A percentile compares a stretch with the other conserved stretches of the same genome.
phyloP scores from a whole-genome alignment of 345 rosid species.

The Isatis tinctoria region DNA sequence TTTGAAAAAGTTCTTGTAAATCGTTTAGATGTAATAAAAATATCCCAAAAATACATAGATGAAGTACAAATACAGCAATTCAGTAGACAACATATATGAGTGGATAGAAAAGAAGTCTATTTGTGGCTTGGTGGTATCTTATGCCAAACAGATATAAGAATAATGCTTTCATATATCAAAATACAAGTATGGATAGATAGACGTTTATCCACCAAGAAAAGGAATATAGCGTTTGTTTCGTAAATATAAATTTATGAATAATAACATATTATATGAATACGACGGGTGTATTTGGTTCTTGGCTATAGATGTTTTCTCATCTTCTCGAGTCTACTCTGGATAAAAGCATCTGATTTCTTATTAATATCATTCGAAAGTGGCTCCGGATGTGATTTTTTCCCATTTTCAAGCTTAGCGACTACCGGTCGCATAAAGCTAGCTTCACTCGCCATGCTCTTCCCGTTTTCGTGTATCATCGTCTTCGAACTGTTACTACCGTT shows the following conservation, averaged over 20 bases:
- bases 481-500: conserved; percentile 10
- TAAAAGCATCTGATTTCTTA: conserved; percentile 24
- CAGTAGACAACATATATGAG: too few species aligned
- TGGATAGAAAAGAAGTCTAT: too few species aligned
- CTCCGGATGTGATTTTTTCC: not conserved
- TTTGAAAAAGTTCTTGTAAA: too few species aligned
- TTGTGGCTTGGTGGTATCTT: too few species aligned
- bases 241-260: not conserved
- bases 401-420: not conserved
- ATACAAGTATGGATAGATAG: not conserved
- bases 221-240: not conserved
- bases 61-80: too few species aligned
- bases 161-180: too few species aligned
- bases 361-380: conserved; percentile 21
- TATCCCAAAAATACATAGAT: too few species aligned
- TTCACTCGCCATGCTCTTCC: conserved; percentile 1
- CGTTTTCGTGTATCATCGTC: not conserved
- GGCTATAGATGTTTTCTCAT: conserved; percentile 23
- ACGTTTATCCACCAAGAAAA: not conserved
- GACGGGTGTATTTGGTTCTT: not conserved
- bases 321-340: conserved; percentile 20
- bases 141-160: too few species aligned
- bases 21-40: too few species aligned
- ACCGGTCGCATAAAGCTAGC: not conserved
- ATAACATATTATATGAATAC: not conserved